Evolutionary conservation across 164 flowering plant genomes (phyloP).

Genomic region (Dillenia suffruticosa): DNA sequence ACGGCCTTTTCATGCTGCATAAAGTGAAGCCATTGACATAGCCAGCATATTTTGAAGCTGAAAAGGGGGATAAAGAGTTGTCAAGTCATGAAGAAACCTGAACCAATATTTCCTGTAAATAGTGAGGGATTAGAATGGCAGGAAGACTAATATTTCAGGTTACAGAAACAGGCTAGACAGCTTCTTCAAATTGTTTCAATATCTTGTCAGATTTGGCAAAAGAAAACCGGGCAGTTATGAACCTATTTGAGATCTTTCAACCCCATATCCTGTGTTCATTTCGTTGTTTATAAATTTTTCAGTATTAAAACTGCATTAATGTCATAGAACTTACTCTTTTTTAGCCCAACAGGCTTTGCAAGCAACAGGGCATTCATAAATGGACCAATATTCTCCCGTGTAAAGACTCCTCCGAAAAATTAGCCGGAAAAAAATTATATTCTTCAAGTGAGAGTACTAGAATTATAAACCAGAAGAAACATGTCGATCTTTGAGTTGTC

Average conservation of each 20-base stretch:
- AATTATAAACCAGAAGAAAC: slow-evolving; percentile 2
- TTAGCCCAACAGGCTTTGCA: slow-evolving; percentile 91
- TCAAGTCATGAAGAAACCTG: slow-evolving; percentile 3
- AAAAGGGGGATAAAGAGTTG: slow-evolving; percentile 12
- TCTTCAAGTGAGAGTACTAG: slow-evolving; percentile 8
- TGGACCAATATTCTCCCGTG: slow-evolving; percentile 84
- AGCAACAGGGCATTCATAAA: slow-evolving; percentile 85
- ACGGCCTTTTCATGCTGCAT: slow-evolving; percentile 78
- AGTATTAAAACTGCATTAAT: not conserved
- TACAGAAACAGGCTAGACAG: no score
- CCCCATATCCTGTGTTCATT: no score
- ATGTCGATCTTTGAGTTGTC: not conserved
- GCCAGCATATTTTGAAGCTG: slow-evolving; percentile 98
- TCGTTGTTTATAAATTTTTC: no score
- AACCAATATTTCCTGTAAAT: not conserved
- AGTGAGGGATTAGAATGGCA: no score
- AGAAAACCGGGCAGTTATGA: not conserved
- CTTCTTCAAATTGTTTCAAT: no score
- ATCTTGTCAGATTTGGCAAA: not conserved
- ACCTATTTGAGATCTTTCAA: no score
- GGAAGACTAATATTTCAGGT: no score
- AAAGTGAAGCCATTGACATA: slow-evolving; percentile 80
- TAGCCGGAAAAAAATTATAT: slow-evolving; percentile 40
- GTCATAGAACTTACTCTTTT: slow-evolving; percentile 70
- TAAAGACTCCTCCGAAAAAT: slow-evolving; percentile 65